Evolutionary conservation across 2,329 filamentous ascomycete genomes (phyloP).

Genomic region (Blumeriella jaapii): DNA sequence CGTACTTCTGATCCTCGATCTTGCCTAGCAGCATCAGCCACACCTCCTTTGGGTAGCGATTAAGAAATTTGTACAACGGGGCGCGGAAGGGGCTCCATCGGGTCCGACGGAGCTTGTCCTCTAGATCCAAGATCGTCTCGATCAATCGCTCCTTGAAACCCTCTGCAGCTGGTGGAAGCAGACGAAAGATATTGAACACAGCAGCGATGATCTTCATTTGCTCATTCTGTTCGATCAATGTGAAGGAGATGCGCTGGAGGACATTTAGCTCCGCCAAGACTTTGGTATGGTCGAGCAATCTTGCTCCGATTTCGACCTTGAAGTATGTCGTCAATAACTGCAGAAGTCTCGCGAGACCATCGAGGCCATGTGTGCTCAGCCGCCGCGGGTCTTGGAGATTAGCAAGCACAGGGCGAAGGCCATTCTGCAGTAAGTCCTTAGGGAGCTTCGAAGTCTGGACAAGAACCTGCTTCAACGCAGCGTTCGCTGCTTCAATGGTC

Average conservation of each 20-base stretch:
- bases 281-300: conserved; percentile 89
- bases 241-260: conserved; percentile 87
- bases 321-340: conserved; percentile 96
- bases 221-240: conserved; percentile 81
- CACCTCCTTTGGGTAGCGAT: conserved; percentile 81
- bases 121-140: conserved; percentile 79
- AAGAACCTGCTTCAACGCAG: conserved; percentile 77
- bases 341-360: conserved; percentile 79
- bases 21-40: conserved; percentile 71
- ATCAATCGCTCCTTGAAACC: conserved; percentile 86
- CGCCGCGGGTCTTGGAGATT: conserved; percentile 91
- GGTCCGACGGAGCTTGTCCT: conserved; percentile 74
- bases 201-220: conserved; percentile 92
- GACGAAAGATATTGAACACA: conserved; percentile 92
- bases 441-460: conserved; percentile 83
- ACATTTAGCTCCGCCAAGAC: conserved; percentile 70
- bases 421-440: conserved; percentile 89
- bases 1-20: conserved; percentile 76
- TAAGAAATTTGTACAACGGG: conserved; percentile 85
- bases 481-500: conserved; percentile 88
- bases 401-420: conserved; percentile 86
- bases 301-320: conserved; percentile 92
- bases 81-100: conserved; percentile 84
- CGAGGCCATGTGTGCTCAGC: conserved; percentile 76
- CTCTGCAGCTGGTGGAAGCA: conserved; percentile 83